Evolutionary conservation across 306 rosid genomes (phyloP), one percentile per base, ranked within the genome.

Genomic region (Quercus robur): DNA sequence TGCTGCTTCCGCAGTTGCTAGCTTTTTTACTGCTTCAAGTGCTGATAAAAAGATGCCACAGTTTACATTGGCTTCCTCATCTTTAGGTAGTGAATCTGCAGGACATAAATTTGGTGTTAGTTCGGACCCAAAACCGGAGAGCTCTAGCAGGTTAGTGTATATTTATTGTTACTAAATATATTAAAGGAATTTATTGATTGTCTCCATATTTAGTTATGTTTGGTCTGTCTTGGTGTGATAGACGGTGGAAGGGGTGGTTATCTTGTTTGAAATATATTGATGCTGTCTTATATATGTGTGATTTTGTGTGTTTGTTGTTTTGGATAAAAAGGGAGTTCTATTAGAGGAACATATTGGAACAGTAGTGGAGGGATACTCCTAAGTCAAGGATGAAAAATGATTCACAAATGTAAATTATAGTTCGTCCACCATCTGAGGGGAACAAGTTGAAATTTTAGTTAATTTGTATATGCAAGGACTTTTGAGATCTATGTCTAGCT

Each of bases 131-230:
- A 85, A 80, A 71, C 78, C 80, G 7, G 94, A 79, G 84, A 84
- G 61, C 85, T 84, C 86, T 31, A 71, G 68, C 93, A 90, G 92
- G 98, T 94, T 56, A 79, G 87, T 82, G 14, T 79, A 51, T 64
- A 46, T 46, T 38, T 35, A 56, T 66, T 11, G 51, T 72, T 76
- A 33, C 41, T 31, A n/a, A 62, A 51, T 75, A 64, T 66, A 73
- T 31, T 21, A 17, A 26, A 19, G 74, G 49, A 13, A 44, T 70
- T 10, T 10, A 49, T 11, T 49, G 54, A 46, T 46, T 56, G 31
- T 17, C 68, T 33, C 41, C 33, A 17, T 28, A 26, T 26, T 10
- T 68, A 75, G 28, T 46, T 35, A 63, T 26, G 35, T 26, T 76
- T 23, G 14, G 14, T 15, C n/a, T 63, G 41, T 58, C 41, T 70